These are phyloP conservation scores for Penicillium corylophilum DNA, from an alignment of 2,329 filamentous ascomycete species.

Conservation along the genomic window DNA sequence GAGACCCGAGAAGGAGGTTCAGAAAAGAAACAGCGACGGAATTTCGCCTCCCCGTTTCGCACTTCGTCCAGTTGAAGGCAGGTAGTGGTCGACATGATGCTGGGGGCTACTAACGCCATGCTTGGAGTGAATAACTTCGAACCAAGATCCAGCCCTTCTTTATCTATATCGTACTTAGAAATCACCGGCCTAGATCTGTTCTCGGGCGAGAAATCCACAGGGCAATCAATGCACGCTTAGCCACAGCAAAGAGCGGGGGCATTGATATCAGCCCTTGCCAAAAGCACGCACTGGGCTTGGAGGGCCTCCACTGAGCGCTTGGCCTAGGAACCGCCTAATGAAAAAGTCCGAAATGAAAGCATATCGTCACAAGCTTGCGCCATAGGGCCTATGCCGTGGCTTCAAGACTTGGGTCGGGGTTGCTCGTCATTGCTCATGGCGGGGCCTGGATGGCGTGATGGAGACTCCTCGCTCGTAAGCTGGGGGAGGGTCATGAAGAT, in stretches of 20 bases:
- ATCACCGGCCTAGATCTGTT: slow-evolving; percentile 5
- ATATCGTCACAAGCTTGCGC: slow-evolving; percentile 10
- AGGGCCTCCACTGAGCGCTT: slow-evolving; percentile 11
- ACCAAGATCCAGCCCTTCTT: not conserved
- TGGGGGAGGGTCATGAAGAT: slow-evolving; percentile 8
- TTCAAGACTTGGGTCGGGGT: slow-evolving; percentile 11
- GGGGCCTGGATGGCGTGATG: slow-evolving; percentile 36
- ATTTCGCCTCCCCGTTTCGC: slow-evolving; percentile 12
- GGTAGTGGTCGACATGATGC: slow-evolving; percentile 28
- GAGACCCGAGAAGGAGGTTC: slow-evolving; percentile 1
- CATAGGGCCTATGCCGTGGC: slow-evolving; percentile 9
- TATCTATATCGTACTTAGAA: slow-evolving; percentile 16
- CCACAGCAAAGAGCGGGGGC: slow-evolving; percentile 16
- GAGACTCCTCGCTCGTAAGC: slow-evolving; percentile 4
- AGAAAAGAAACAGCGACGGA: slow-evolving; percentile 16
- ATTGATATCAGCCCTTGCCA: slow-evolving; percentile 16
- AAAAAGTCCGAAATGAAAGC: slow-evolving; percentile 4
- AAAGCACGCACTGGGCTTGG: slow-evolving; percentile 16
- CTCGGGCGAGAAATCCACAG: slow-evolving; percentile 23
- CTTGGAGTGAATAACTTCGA: slow-evolving; percentile 2
- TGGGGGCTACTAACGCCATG: slow-evolving; percentile 16
- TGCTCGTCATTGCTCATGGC: slow-evolving; percentile 30
- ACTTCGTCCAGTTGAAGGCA: slow-evolving; percentile 22
- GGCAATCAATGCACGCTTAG: slow-evolving; percentile 9
- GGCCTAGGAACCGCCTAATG: not conserved